Base-by-base conservation (phyloP, 305 asterid genomes). In the Withania somnifera region DNA sequence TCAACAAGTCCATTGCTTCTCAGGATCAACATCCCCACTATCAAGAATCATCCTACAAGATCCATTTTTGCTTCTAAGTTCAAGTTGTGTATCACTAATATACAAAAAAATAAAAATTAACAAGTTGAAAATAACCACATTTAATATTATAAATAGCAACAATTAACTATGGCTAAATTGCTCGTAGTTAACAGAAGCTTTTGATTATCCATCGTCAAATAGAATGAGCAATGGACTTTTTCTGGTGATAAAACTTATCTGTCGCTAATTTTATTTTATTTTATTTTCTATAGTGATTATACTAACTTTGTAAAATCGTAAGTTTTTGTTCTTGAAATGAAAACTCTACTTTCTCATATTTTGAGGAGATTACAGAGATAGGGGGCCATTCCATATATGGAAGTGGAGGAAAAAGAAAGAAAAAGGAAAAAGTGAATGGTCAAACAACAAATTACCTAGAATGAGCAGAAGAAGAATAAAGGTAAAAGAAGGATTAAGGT, bases 1-100 rank as follows among this genome's bases (percentile, higher is more conserved):
- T 83, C 94, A 88, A 66, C 93, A 89, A 32, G 69, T 82, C 50
- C 89, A 71, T 77, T 84, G 81, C 42, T 79, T 81, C 57, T 86
- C 84, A 10, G 58, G 87, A 58, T 81, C 82, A 64, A 68, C 69
- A 71, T 86, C 82, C 17, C 45, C 89, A 58, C 78, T 83, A 63
- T 78, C 84, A 78, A 69, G 38, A 47, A 82, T 77, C 79, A 76
- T 84, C 82, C 45, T 68, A 76, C 71, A 78, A 15, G 85, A 79
- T 79, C 58, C 83, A 80, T 82, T 87, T 83, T 86, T 82, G 73
- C 38, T 80, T 78, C 83, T 84, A 53, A 42, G 82, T 80, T 82
- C 89, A 63, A 9, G 75, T 77, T 68, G 77, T 77, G 82, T 82
- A 71, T 87, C 91, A 64, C 93, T 89, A 57, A 34, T 64, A 34